Evolutionary conservation across 2,329 filamentous ascomycete species (phyloP).

Genomic region (Xylaria sp.): DNA sequence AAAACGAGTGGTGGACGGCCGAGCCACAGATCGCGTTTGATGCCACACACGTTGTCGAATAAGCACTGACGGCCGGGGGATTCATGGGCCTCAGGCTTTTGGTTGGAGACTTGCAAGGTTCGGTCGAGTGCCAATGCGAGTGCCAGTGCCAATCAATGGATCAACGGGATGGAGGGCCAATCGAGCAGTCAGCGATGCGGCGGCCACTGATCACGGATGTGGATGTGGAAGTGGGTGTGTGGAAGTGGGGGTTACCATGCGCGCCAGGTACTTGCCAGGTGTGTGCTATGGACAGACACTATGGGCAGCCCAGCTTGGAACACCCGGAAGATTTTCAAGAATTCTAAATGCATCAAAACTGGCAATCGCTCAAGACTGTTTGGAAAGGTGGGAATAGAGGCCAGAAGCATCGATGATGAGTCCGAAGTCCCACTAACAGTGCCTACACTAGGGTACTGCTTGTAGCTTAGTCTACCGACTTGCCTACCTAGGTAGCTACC

Average conservation of each 20-base stretch:
- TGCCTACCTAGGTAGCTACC: not conserved
- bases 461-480: not conserved
- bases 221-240: conserved; percentile 27
- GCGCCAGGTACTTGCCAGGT: too few relatives aligned
- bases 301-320: conserved; percentile 17
- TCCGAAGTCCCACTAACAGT: conserved; percentile 20
- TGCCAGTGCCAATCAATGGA: conserved; percentile 44
- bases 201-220: conserved; percentile 28
- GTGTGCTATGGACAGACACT: conserved; percentile 16
- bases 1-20: conserved; percentile 40
- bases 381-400: conserved; percentile 21
- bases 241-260: conserved; percentile 37
- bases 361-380: conserved; percentile 13
- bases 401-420: conserved; percentile 26
- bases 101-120: conserved; percentile 32
- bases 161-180: conserved; percentile 43
- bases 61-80: conserved; percentile 39
- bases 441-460: conserved; percentile 7
- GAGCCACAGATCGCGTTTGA: conserved; percentile 40
- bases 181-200: conserved; percentile 29
- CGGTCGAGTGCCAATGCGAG: conserved; percentile 31
- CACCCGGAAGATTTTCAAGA: conserved; percentile 41
- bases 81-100: conserved; percentile 42
- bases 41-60: conserved; percentile 42
- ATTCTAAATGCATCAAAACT: conserved; percentile 12